These are phyloP conservation scores for Candida pini DNA, from an alignment of 805 yeast genomes.

Conservation along the genomic window DNA sequence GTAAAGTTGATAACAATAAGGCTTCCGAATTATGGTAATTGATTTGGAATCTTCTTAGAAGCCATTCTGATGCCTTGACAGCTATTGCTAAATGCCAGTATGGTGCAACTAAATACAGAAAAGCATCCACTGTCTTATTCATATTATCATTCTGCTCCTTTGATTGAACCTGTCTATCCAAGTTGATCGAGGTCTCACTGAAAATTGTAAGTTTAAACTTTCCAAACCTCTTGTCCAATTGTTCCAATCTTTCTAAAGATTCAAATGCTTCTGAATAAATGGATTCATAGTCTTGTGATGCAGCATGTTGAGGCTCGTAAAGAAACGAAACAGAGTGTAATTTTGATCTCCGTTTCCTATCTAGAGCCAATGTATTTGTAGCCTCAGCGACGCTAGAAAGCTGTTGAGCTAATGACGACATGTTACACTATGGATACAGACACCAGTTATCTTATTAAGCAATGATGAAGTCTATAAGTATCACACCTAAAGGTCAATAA, in stretches of 20 bases:
- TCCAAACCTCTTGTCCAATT: slow-evolving; percentile 69
- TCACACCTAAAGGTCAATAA: too few species aligned
- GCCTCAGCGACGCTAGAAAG: slow-evolving; percentile 61
- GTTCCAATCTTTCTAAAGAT: slow-evolving; percentile 67
- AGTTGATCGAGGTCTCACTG: slow-evolving; percentile 69
- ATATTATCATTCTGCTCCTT: slow-evolving; percentile 72
- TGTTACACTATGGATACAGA: too few species aligned
- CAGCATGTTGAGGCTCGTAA: slow-evolving; percentile 81
- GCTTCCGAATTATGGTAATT: slow-evolving; percentile 76
- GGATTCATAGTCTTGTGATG: slow-evolving; percentile 88
- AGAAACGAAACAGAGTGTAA: slow-evolving; percentile 85
- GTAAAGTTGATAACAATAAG: slow-evolving; percentile 65
- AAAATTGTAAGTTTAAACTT: slow-evolving; percentile 70
- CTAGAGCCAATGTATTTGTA: slow-evolving; percentile 70
- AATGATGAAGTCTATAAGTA: too few species aligned
- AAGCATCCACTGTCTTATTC: slow-evolving; percentile 68
- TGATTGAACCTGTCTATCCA: slow-evolving; percentile 80
- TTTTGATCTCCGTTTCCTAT: slow-evolving; percentile 80
- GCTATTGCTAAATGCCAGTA: slow-evolving; percentile 73
- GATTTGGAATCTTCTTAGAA: slow-evolving; percentile 82
- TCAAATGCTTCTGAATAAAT: slow-evolving; percentile 67
- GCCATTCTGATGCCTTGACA: slow-evolving; percentile 87
- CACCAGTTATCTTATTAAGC: too few species aligned
- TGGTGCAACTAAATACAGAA: slow-evolving; percentile 68
- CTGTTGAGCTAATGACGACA: slow-evolving; percentile 70